phyloP scores from a whole-genome alignment of 1,284 basidiomycete genomes.

The Marasmius sp. region DNA sequence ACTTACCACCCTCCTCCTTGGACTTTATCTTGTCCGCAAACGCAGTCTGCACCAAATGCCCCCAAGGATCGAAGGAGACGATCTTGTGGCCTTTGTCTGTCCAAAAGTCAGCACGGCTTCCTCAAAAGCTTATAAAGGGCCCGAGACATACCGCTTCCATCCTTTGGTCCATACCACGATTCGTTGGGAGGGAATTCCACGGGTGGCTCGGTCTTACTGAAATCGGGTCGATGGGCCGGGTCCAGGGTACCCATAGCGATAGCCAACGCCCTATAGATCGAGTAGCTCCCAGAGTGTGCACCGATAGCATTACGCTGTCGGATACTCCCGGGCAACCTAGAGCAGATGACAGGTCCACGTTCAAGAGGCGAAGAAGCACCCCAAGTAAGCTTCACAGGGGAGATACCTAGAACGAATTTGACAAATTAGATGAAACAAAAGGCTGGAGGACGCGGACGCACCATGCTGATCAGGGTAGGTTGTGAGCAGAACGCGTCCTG shows the following conservation, averaged over 20 bases:
- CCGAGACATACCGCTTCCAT: neutral
- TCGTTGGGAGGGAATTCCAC: constrained; percentile 79
- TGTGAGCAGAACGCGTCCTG: constrained; percentile 77
- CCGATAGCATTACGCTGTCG: constrained; percentile 93
- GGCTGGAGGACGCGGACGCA: constrained; percentile 19
- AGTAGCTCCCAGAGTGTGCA: constrained; percentile 92
- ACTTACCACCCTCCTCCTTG: constrained; percentile 32
- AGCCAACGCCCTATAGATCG: constrained; percentile 90
- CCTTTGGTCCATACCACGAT: constrained; percentile 67
- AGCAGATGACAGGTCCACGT: constrained; percentile 90
- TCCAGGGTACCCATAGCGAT: constrained; percentile 90
- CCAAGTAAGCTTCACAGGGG: constrained; percentile 82
- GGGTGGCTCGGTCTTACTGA: constrained; percentile 87
- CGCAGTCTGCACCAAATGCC: constrained; percentile 83
- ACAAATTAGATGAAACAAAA: neutral
- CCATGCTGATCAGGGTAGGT: constrained; percentile 55
- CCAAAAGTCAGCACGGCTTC: neutral
- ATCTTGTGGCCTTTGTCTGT: constrained; percentile 59
- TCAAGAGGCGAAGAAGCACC: constrained; percentile 65
- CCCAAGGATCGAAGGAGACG: constrained; percentile 94
- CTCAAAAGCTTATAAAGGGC: constrained; percentile 16
- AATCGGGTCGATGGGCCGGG: constrained; percentile 86
- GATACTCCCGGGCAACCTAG: constrained; percentile 81
- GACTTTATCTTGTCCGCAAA: constrained; percentile 71
- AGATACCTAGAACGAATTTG: constrained; percentile 14